Evolutionary conservation across 2,329 filamentous ascomycete species (phyloP).

Genomic region (Aspergillus quadricinctus): DNA sequence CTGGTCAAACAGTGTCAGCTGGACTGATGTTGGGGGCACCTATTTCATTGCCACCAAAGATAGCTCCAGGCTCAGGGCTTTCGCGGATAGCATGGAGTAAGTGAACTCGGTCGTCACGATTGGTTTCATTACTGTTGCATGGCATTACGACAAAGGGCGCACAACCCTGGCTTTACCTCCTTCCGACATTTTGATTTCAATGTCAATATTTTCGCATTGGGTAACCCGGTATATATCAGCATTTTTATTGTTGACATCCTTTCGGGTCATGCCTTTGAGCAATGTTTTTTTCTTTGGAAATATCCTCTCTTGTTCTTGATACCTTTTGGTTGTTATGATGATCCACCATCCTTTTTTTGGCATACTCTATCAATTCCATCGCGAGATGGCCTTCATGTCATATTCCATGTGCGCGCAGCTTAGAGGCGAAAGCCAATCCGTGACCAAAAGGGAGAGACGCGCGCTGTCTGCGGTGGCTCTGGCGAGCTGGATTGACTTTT

Average conservation of each 20-base stretch:
- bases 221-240: slow-evolving; percentile 1
- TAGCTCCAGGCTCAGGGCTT: slow-evolving; percentile 48
- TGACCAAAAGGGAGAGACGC: not conserved
- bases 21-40: slow-evolving; percentile 76
- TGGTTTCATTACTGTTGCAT: not conserved
- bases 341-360: not conserved
- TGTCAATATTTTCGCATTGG: not conserved
- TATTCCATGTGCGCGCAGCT: not conserved
- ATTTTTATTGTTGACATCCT: not conserved
- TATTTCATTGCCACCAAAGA: slow-evolving; percentile 89
- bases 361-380: not conserved
- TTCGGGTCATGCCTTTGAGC: not conserved
- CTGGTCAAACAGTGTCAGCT: slow-evolving; percentile 71
- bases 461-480: not conserved
- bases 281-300: slow-evolving; percentile 4
- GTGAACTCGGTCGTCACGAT: slow-evolving; percentile 1
- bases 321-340: slow-evolving; percentile 13
- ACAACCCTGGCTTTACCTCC: not conserved
- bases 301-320: slow-evolving; percentile 10
- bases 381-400: not conserved
- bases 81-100: slow-evolving; percentile 38
- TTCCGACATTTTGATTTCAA: not conserved
- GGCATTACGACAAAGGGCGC: not conserved
- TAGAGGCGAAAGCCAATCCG: not conserved
- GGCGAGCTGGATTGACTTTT: not conserved